Percentiles rank a stretch among this genome's conserved stretches.
Conservation (phyloP, 345 rosid genomes). For the Lagerstroemia speciosa region DNA sequence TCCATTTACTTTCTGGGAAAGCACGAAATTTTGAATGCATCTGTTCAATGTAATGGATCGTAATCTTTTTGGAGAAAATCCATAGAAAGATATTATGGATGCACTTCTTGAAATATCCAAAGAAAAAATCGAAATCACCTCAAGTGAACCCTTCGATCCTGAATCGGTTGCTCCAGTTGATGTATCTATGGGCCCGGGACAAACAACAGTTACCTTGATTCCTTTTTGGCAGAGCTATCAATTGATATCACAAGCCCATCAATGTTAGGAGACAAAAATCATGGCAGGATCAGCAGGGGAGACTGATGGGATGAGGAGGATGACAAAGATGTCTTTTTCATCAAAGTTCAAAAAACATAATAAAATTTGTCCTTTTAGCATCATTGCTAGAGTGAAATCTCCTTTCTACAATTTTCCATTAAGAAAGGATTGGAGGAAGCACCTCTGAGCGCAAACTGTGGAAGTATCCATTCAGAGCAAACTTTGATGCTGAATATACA, state of each 20-base stretch:
- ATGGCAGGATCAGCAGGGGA: background rate
- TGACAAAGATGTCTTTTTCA: background rate
- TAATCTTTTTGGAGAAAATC: background rate
- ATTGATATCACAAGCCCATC: conserved; percentile 1
- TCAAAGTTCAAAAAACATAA: background rate
- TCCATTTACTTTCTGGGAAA: background rate
- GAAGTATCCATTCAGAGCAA: conserved; percentile 84
- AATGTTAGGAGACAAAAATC: background rate
- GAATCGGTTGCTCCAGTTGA: conserved; percentile 48
- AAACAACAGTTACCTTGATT: conserved; percentile 81
- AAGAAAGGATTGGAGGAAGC: conserved; percentile 6
- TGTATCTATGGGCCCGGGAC: conserved; percentile 91
- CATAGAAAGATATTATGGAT: background rate
- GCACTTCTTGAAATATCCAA: background rate
- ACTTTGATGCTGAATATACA: conserved; percentile 84
- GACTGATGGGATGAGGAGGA: background rate
- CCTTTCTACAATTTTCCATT: background rate
- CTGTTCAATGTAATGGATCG: too few species aligned
- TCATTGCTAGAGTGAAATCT: background rate
- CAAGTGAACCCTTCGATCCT: conserved; percentile 33
- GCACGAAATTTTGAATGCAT: background rate
- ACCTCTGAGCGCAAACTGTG: conserved; percentile 97
- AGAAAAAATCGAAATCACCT: conserved; percentile 23
- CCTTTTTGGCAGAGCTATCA: conserved; percentile 72
- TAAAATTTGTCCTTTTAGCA: background rate